These are phyloP conservation scores for Fulvia fulva DNA, from an alignment of 2,329 filamentous ascomycete species.

Conservation along the genomic window DNA sequence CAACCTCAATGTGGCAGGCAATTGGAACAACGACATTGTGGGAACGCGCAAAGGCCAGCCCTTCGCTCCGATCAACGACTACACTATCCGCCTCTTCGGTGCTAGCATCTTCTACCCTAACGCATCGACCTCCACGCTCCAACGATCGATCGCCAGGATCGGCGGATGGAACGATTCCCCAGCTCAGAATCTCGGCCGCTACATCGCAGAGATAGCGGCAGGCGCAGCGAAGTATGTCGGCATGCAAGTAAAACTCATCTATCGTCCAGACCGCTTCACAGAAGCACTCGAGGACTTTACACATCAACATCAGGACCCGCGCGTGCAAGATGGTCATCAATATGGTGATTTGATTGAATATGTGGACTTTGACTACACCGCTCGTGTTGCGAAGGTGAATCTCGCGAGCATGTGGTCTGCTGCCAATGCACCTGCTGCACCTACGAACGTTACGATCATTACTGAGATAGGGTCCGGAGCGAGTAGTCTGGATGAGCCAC, in stretches of 20 bases:
- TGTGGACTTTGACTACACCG: slow-evolving; percentile 54
- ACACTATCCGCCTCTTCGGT: slow-evolving; percentile 54
- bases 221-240: slow-evolving; percentile 49
- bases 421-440: slow-evolving; percentile 49
- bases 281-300: slow-evolving; percentile 56
- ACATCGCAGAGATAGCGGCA: slow-evolving; percentile 52
- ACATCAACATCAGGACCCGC: slow-evolving; percentile 56
- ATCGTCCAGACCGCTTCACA: slow-evolving; percentile 56
- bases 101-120: slow-evolving; percentile 43
- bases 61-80: slow-evolving; percentile 33
- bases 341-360: slow-evolving; percentile 56
- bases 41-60: slow-evolving; percentile 44
- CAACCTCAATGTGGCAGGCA: slow-evolving; percentile 53
- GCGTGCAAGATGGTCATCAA: slow-evolving; percentile 48
- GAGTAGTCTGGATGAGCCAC: slow-evolving; percentile 19
- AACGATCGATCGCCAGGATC: slow-evolving; percentile 40
- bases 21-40: slow-evolving; percentile 57
- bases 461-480: slow-evolving; percentile 27
- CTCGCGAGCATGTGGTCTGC: slow-evolving; percentile 53
- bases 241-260: slow-evolving; percentile 56
- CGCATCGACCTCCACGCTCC: slow-evolving; percentile 38
- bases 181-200: slow-evolving; percentile 52
- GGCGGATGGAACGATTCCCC: slow-evolving; percentile 55
- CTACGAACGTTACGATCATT: slow-evolving; percentile 47
- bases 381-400: slow-evolving; percentile 54